Evolutionary conservation across 2,329 filamentous ascomycete species (phyloP), one percentile per base, ranked within the genome.

Genomic region (Aspergillus puulaauensis): DNA sequence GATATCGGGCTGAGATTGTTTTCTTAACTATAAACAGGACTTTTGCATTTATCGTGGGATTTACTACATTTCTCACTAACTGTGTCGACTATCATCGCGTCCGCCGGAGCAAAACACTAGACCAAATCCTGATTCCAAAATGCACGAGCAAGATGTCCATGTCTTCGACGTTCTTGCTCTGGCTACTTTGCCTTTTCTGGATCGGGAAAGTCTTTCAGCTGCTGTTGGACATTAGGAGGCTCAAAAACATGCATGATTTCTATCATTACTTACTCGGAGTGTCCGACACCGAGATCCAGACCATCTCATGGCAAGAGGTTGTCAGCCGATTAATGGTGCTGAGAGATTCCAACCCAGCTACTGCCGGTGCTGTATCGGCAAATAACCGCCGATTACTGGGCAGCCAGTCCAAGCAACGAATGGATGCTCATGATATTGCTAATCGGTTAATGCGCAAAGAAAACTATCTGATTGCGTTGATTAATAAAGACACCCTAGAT

Each of bases 381-480:
- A 77, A 80, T 60, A 83, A 83, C 63, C 82, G 84, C 59, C 83
- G 81, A 62, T 85, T 84, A 58, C 82, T 93, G 61, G 90, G 90
- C 46, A 92, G 87, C 58, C 91, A 96, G 70, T 96, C 91, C 21
- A 96, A 97, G 73, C 91, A 98, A 75, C 85, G 93, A 61, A 87
- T 99, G 66, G 95, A 97, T 74, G 95, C 95, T 11, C 91, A 97
- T 68, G 95, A 97, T 69, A 98, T 99, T 72, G 95, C 95, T 6
- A 99, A 98, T 70, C 86, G 95, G 33, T 78, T 99, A 46, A 98
- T 99, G 95, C 88, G 95, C 58, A 90, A 91, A 69, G 93, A 97
- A 62, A 99, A 99, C 69, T 99, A 97, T 68, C 84, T 97, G 61
- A 97, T 99, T 67, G 95, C 95, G 4, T 82, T 99, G 68, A 91